Base-by-base conservation (phyloP, 352 stramenopile genomes). In the Pythium sukuiense region DNA sequence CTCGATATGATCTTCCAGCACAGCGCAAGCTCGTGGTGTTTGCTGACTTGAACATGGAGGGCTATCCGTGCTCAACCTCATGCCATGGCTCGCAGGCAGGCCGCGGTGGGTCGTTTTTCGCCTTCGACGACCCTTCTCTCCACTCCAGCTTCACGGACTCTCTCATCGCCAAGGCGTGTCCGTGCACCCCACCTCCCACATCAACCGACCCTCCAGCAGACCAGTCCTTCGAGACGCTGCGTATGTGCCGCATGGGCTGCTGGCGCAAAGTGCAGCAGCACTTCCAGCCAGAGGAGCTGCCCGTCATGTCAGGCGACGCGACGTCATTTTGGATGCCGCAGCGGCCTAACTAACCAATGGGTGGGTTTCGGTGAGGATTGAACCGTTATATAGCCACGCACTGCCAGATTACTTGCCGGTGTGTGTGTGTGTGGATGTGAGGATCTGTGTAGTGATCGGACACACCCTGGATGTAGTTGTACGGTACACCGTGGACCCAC, bases 21-120 rank as follows among this genome's bases (percentile, higher is more conserved):
- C 16, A 61, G 3, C 32, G 14, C 6, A 32, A 52, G 1, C 76
- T 73, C 41, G 81, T 90, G 27, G 87, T 69, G 6, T 92, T 94
- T 67, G 83, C 61, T 1, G 85, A 94, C 57, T 73, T 94, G 53
- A 94, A 94, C 48, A 91, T 92, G 83, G 80, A 94, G 58, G 85
- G 85, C 0, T 94, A 83, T 46, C 85, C 85, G n/a, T 94, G 85
- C 59, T 94, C 85, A 4, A 78, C 71, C 11, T 14, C 63, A 2
- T 94, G 85, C 72, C 81, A 79, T 56, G 85, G 85, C 5, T 94
- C 85, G 2, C 85, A 94, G 67, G 83, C 76, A 26, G 85, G 85
- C 30, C 81, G 85, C 32, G 85, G 85, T 24, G 85, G 85, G 2
- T 82, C 74, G 18, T 94, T 94, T 61, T 91, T 89, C 56, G 82